These are phyloP conservation scores for Jackrogersella minutella DNA, from an alignment of 495 filamentous ascomycete species.

Conservation along the genomic window DNA sequence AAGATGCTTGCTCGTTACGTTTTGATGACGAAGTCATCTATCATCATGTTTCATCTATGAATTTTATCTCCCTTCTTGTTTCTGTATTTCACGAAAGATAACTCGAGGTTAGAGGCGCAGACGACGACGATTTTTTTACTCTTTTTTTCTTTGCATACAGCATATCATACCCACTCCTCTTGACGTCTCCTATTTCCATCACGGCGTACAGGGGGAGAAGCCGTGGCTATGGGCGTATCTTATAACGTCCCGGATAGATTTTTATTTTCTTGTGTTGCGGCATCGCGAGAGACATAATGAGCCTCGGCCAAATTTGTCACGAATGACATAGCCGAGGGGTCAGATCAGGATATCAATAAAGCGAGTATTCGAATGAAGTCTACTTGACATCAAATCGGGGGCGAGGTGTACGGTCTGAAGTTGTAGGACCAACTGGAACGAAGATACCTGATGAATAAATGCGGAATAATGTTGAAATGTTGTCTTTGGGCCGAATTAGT, in stretches of 20 bases:
- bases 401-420: not conserved
- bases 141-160: slow-evolving; percentile 22
- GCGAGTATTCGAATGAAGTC: slow-evolving; percentile 5
- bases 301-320: not conserved
- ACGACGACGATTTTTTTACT: not conserved
- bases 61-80: slow-evolving; percentile 17
- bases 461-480: not conserved
- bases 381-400: not conserved
- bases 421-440: slow-evolving; percentile 1
- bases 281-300: slow-evolving; percentile 10
- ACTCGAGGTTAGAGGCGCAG: slow-evolving; percentile 27
- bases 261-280: slow-evolving; percentile 13
- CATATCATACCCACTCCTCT: slow-evolving; percentile 36
- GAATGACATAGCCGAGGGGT: slow-evolving; percentile 2
- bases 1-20: slow-evolving; percentile 28
- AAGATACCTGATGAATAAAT: slow-evolving; percentile 15
- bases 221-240: slow-evolving; percentile 15
- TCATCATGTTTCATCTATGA: slow-evolving; percentile 31
- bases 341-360: slow-evolving; percentile 28
- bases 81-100: slow-evolving; percentile 23
- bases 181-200: slow-evolving; percentile 18
- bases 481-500: not conserved
- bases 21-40: slow-evolving; percentile 22
- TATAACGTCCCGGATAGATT: slow-evolving; percentile 25
- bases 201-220: slow-evolving; percentile 20